Base-by-base conservation (phyloP, 225 moss, liverwort and hornwort genomes). In the Physcomitrium patens region DNA sequence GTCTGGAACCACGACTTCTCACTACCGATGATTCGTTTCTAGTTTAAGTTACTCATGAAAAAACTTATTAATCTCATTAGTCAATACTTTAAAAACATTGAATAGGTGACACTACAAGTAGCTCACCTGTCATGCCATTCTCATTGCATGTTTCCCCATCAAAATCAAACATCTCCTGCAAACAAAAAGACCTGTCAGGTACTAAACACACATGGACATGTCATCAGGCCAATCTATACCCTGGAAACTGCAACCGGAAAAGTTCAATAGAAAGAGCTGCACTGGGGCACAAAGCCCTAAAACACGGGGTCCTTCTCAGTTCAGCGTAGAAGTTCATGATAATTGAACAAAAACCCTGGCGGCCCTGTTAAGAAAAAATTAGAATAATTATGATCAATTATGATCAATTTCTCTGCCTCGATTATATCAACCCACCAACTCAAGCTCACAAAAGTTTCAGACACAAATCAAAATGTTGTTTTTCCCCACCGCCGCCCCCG, bases 61-160 rank as follows among this genome's bases (percentile, higher is more conserved):
- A 37, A 4, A 37, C 53, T 42, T 12, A 54, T 55, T 45, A 74
- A 56, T 63, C 31, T 18, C 15, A 16, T 14, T 63, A 3, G 42
- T n/a, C 28, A 16, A 9, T 16, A 63, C 62, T 12, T 60, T 42
- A 5, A 31, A 19, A 31, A 63, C 37, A 42, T 11, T 3, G 17
- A 42, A 17, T 48, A 53, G 60, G 18, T 28, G 49, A 44, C 2
- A 27, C 10, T 47, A 16, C 20, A 17, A 20, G 11, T 57, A 37
- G 9, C 44, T 20, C 54, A 81, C 81, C 79, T 84, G 85, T 51
- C 23, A 79, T 49, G 69, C 70, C 70, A 79, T 50, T 74, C 56
- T 91, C 96, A 56, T 87, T 86, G 43, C 82, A 91, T 54, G 89
- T 86, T 57, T 97, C 94, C n/a, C 91, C 96, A 71, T 89, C 92